Evolutionary conservation across 345 rosid genomes (phyloP).

Genomic region (Salix suchowensis): DNA sequence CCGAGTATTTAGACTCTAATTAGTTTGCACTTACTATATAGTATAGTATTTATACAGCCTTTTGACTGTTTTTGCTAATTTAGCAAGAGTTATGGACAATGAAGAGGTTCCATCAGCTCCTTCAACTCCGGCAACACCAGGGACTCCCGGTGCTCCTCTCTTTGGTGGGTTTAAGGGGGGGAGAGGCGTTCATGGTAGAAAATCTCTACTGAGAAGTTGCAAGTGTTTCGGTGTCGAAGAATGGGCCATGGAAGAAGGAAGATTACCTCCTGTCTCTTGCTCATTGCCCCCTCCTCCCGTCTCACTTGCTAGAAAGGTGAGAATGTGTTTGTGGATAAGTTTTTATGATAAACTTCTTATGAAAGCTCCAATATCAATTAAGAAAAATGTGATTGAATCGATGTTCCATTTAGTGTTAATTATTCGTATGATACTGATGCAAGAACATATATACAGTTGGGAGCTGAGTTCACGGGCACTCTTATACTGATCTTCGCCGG

Average conservation of each 20-base stretch:
- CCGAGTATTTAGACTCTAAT: background rate
- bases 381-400: too few relatives aligned
- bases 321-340: background rate
- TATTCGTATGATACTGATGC: too few relatives aligned
- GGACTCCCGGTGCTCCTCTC: slow-evolving; percentile 62
- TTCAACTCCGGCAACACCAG: slow-evolving; percentile 73
- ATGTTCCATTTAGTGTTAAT: background rate
- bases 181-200: slow-evolving; percentile 32
- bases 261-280: slow-evolving; percentile 61
- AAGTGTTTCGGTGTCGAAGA: slow-evolving; percentile 63
- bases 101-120: slow-evolving; percentile 66
- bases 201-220: slow-evolving; percentile 54
- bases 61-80: background rate
- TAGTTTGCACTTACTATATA: background rate
- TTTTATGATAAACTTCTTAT: background rate
- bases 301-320: slow-evolving; percentile 71
- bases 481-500: slow-evolving; percentile 70
- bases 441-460: slow-evolving; percentile 50
- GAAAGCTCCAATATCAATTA: background rate
- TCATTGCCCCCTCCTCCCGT: slow-evolving; percentile 58
- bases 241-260: slow-evolving; percentile 72
- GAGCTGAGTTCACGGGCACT: slow-evolving; percentile 88
- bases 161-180: slow-evolving; percentile 44
- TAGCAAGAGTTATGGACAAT: slow-evolving; percentile 31
- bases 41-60: background rate